Conservation (phyloP, 305 asterid genomes). For the Ilex paraguariensis region DNA sequence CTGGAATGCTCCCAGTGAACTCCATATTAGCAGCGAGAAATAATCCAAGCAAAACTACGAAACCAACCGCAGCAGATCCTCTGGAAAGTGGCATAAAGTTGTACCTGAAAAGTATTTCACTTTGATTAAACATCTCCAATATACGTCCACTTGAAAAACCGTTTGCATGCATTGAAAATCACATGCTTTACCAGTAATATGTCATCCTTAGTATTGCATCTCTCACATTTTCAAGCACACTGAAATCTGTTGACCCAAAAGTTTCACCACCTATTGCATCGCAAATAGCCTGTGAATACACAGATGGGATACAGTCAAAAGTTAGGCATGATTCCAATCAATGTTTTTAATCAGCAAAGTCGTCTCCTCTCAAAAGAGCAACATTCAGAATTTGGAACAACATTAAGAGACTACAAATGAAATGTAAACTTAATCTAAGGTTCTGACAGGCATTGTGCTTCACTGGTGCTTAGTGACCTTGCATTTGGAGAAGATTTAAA, state of each 20-base stretch:
- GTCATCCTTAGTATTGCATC: constrained; percentile 81
- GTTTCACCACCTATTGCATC: constrained; percentile 83
- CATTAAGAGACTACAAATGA: no score
- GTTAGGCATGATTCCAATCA: no score
- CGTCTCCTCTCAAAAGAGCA: no score
- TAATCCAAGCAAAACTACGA: constrained; percentile 77
- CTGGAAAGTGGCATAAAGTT: constrained; percentile 87
- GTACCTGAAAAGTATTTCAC: constrained; percentile 49
- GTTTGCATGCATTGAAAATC: no score
- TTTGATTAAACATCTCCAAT: no score
- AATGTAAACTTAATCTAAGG: no score
- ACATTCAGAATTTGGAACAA: no score
- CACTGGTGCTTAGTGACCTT: no score
- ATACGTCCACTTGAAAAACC: no score
- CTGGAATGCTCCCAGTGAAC: constrained; percentile 90
- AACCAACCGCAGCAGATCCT: constrained; percentile 79
- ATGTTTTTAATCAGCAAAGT: no score
- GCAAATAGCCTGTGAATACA: constrained; percentile 74
- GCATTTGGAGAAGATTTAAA: no score
- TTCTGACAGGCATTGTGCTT: no score
- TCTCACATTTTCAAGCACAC: constrained; percentile 79
- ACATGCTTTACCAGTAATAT: constrained; percentile 70
- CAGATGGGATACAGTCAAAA: background rate
- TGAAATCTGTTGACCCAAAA: constrained; percentile 83
- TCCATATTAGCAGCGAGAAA: constrained; percentile 97